A percentile compares a stretch with the other conserved stretches of the same genome.
These are phyloP conservation scores for Russula virescens DNA, from an alignment of 768 basidiomycete genomes.

Conservation along the genomic window DNA sequence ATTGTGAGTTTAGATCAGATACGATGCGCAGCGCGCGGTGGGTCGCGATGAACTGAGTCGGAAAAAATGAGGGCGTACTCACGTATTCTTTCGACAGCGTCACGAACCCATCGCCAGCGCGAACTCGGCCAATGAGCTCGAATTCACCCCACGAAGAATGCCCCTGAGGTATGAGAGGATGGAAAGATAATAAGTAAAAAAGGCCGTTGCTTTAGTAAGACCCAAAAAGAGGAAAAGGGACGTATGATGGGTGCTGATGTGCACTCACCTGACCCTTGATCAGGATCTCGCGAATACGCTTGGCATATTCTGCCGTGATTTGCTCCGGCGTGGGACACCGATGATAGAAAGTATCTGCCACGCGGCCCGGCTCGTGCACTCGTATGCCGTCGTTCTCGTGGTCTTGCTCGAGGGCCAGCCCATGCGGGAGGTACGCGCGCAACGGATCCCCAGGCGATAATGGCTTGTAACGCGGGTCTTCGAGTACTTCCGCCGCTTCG, in stretches of 20 bases:
- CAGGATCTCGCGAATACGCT: conserved; percentile 52
- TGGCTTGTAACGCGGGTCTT: conserved; percentile 27
- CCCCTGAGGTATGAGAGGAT: conserved; percentile 42
- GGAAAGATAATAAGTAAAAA: neutral
- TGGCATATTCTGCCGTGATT: conserved; percentile 22
- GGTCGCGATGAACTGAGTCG: neutral
- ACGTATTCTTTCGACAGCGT: conserved; percentile 85
- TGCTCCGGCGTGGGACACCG: conserved; percentile 10
- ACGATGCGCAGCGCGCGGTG: neutral
- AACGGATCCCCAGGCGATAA: conserved; percentile 57
- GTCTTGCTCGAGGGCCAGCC: conserved; percentile 45
- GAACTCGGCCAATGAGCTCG: conserved; percentile 69
- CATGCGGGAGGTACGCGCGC: conserved; percentile 54
- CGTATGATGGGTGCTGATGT: too few species aligned
- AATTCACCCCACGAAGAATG: conserved; percentile 93
- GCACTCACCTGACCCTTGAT: conserved; percentile 62
- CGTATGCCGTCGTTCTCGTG: conserved; percentile 43
- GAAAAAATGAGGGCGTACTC: conserved; percentile 16
- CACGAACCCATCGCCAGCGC: conserved; percentile 75
- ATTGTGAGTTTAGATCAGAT: conserved; percentile 23
- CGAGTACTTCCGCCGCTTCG: conserved; percentile 12
- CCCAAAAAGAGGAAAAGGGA: neutral
- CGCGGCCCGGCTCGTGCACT: conserved; percentile 40
- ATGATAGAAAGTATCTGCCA: conserved; percentile 30
- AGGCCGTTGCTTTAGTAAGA: neutral